Base-by-base conservation (phyloP, 2,329 filamentous ascomycete genomes). In the Orbilia javanica region DNA sequence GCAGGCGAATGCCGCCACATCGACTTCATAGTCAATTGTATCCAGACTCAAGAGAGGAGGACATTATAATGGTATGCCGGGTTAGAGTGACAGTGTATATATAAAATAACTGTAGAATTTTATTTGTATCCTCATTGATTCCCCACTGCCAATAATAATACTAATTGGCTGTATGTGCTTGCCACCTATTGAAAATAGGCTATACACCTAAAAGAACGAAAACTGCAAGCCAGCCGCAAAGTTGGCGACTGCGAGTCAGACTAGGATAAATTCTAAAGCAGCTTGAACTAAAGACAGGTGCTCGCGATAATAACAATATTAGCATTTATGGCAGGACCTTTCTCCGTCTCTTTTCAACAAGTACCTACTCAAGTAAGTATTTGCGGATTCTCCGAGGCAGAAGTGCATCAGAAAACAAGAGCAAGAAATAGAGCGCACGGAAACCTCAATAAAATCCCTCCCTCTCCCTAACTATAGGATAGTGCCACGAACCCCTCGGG, bases 1-100 rank as follows among this genome's bases (percentile, higher is more conserved):
- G 6, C 31, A 53, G 15, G 67, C 60, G 7, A 67, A 70, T 52
- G n/a, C 67, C 11, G 18, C 74, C 8, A 63, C 74, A 27, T 72
- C 52, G 29, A 67, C 67, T 31, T 67, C 62, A 13, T 78, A 57
- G 25, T 31, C 22, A n/a, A 25, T 34, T 22, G 7, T 27, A 27
- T 42, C 31, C 2, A 10, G 10, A 0, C n/a, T 22, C 7, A 4
- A 13, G 55, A 8, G 20, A n/a, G 4, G 29, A 39, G 8, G 15
- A n/a, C 10, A 20, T 15, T n/a, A 3, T 39, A 39, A 31, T 15
- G 34, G 27, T 42, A 62, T 52, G 34, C 39, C 15, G n/a, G 15
- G 13, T 29, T 29, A 34, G 34, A 42, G 20, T 31, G 13, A 55
- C 20, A 36, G 7, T 71, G 68, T 64, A 71, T 64, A 71, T 64